Evolutionary conservation across 345 rosid species (phyloP), one percentile per base, ranked within the genome.

Genomic region (Limnanthes douglasii): DNA sequence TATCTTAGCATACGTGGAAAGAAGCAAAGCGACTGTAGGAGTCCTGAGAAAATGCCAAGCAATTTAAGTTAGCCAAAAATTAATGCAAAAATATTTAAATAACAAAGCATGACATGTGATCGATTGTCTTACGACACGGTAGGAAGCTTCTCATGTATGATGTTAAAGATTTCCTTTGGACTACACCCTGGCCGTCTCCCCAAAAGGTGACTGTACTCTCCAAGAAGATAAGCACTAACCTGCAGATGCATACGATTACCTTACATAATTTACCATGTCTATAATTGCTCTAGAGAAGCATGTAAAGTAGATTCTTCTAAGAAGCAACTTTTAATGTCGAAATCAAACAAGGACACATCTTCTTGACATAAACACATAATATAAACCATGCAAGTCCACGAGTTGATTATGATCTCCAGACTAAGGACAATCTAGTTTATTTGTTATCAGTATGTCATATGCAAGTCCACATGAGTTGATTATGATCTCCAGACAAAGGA

Each of bases 211-310:
- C 99, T 68, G 60, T 70, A 81, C 62, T 92, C 99, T 50, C 99
- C 99, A 21, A 92, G 78, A 37, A 92, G 65, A 68, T 92, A 71
- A 45, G 94, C 94, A 66, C 96, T 78, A 53, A 92, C 96, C 99
- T 92, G 78, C 49, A 34, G n/a, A n/a, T n/a, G n/a, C n/a, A n/a
- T n/a, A n/a, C n/a, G n/a, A n/a, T n/a, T n/a, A n/a, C n/a, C n/a
- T n/a, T n/a, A n/a, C n/a, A n/a, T n/a, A n/a, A n/a, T n/a, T n/a
- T n/a, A n/a, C n/a, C 85, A 38, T 84, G 92, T 20, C 85, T 72
- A n/a, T 84, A 84, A 28, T 74, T 78, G 50, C 92, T 78, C 78
- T 16, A 41, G 37, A 12, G 18, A 11, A 15, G 34, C n/a, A n/a
- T n/a, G n/a, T n/a, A n/a, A n/a, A n/a, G n/a, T n/a, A n/a, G n/a